Evolutionary conservation across 371 early-diverging fungal genomes (phyloP), one percentile per base, ranked within the genome.

Genomic region (Batkoa obscura): DNA sequence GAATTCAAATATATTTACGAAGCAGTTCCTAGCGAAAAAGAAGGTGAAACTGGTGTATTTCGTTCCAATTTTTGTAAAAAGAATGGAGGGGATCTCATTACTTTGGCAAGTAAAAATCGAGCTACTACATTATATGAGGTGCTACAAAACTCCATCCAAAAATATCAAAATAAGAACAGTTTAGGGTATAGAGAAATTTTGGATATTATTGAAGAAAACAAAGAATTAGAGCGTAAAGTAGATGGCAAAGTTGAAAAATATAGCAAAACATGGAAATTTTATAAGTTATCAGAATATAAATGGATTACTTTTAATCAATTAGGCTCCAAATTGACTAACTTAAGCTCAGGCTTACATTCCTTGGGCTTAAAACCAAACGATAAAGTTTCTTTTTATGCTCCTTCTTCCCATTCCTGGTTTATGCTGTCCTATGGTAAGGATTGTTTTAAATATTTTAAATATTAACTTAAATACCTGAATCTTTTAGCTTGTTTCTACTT

Each of bases 211-310:
- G 78, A 81, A 55, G 88, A 90, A 63, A 45, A 13, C 8, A 45
- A 45, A 23, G 15, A 45, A 23, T 5, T 45, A 6, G 45, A 45
- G 15, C 12, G 23, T 13, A 45, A 75, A 79, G 54, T 86, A 86
- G 72, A 73, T 79, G 49, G 69, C 87, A 46, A 73, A 66, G 41
- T 82, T 80, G 62, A 64, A 70, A 17, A 72, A 77, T 35, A 66
- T 68, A 77, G 55, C 51, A 89, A 89, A 63, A 77, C 62, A 31
- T 91, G 88, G 88, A 81, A 79, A 52, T 86, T 71, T 64, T 74
- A 75, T 64, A 77, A 88, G 70, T 69, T 88, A 50, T 71, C 78
- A 35, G 64, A 59, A 6, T 89, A 78, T 64, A 55, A 68, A 50
- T 85, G 83, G 71, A 66, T 74, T 58, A 75, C 78, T 36, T 86